Percentiles rank a stretch among this genome's conserved stretches.
Conservation (phyloP, 129 eudicot genomes). For the Helianthus annuus region DNA sequence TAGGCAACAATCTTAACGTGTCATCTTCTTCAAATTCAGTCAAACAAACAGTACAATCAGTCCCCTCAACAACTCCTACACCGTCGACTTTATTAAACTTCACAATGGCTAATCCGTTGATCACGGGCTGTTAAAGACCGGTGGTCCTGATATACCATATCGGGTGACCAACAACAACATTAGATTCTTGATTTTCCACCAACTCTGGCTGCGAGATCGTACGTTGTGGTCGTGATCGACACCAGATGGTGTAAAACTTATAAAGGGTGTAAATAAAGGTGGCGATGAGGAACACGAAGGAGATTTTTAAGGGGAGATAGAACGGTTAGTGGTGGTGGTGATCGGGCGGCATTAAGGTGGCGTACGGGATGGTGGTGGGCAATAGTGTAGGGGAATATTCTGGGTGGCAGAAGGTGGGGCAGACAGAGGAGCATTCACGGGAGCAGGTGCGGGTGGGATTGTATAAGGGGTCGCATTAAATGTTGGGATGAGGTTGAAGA, state of each 20-base stretch:
- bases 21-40: slow-evolving; percentile 61
- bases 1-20: slow-evolving; percentile 50
- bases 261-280: slow-evolving; percentile 39
- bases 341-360: background rate
- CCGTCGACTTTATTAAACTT: slow-evolving; percentile 35
- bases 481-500: no score
- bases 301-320: slow-evolving; percentile 6
- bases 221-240: slow-evolving; percentile 7
- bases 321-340: slow-evolving; percentile 10
- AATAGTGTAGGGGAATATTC: slow-evolving; percentile 11
- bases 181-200: slow-evolving; percentile 9
- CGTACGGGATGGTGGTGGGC: background rate
- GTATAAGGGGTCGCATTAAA: background rate
- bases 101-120: slow-evolving; percentile 39
- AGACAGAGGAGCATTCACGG: background rate
- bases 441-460: slow-evolving; percentile 24
- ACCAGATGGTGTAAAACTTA: slow-evolving; percentile 26
- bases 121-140: slow-evolving; percentile 57
- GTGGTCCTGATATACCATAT: slow-evolving; percentile 57
- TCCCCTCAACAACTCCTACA: slow-evolving; percentile 35
- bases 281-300: slow-evolving; percentile 16
- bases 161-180: slow-evolving; percentile 40
- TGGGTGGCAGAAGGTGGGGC: slow-evolving; percentile 25
- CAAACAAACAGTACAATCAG: slow-evolving; percentile 65
- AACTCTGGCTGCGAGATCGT: background rate